Evolutionary conservation across 2,329 filamentous ascomycete species (phyloP).

Genomic region (Colletotrichum falcatum): DNA sequence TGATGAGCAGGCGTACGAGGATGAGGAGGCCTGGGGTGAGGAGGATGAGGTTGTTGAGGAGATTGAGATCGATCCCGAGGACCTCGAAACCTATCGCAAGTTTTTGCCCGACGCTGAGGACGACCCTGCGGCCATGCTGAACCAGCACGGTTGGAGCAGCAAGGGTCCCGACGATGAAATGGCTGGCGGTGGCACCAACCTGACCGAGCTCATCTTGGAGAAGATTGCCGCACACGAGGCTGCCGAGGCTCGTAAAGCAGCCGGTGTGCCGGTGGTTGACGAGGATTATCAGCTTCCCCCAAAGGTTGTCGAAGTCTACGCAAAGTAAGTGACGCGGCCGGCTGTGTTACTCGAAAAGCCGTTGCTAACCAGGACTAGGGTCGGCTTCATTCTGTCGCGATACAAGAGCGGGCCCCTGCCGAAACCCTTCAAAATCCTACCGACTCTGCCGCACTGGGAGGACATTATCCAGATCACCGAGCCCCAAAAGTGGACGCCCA

Average conservation of each 20-base stretch:
- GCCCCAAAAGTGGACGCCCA: slow-evolving; percentile 79
- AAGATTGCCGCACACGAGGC: slow-evolving; percentile 95
- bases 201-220: slow-evolving; percentile 92
- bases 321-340: slow-evolving; percentile 70
- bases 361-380: slow-evolving; percentile 58
- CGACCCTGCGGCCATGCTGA: slow-evolving; percentile 72
- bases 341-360: background rate
- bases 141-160: slow-evolving; percentile 67
- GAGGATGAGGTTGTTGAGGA: slow-evolving; percentile 80
- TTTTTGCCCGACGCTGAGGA: slow-evolving; percentile 83
- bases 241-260: slow-evolving; percentile 60
- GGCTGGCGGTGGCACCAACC: slow-evolving; percentile 73
- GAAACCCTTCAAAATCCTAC: slow-evolving; percentile 97
- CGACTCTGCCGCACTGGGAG: slow-evolving; percentile 92
- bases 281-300: slow-evolving; percentile 88
- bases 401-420: slow-evolving; percentile 98
- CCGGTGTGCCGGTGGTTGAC: slow-evolving; percentile 74
- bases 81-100: slow-evolving; percentile 90
- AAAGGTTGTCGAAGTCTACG: slow-evolving; percentile 94
- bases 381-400: slow-evolving; percentile 87
- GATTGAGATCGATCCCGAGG: slow-evolving; percentile 87
- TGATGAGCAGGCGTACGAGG: slow-evolving; percentile 61
- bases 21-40: slow-evolving; percentile 80
- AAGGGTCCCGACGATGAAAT: slow-evolving; percentile 57
- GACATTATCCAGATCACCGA: slow-evolving; percentile 87